Evolutionary conservation across 2,329 filamentous ascomycete genomes (phyloP), one percentile per base, ranked within the genome.

Genomic region (Tolypocladium capitatum): DNA sequence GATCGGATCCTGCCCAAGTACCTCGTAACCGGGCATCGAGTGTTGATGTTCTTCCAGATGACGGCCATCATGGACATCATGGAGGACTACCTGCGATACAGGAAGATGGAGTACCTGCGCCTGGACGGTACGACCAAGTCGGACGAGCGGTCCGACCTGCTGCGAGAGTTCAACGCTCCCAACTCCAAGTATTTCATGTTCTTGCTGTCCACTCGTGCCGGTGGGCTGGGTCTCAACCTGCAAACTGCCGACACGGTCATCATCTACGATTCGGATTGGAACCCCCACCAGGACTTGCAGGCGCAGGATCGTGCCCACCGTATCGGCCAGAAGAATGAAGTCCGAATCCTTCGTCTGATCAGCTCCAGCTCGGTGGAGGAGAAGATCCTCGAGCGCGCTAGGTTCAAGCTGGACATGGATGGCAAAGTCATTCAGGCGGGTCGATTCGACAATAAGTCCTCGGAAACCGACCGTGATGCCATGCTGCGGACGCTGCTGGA

Each of bases 61-160:
- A 98, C 92, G 4, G 90, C 94, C 52, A 98, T 98, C 63, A 98
- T 98, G 92, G 95, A 98, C 68, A 98, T 98, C 60, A 97, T 98
- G 92, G 92, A 98, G 59, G 92, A 98, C 64, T 98, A 94, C 64
- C 69, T 98, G 52, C 84, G 91, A 4, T 84, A 88, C 60, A 80
- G 87, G 54, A 84, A 83, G 43, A 75, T 95, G 56, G 76, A 85
- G 60, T 98, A 94, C 63, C 75, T 98, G 55, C 89, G 92, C 63
- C 75, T 98, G 50, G 92, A 98, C 60, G 92, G 92, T 71, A 92
- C 89, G 1, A 98, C 92, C 42, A 98, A 98, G 65, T 90, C 92
- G 1, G 92, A 98, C 60, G 92, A 98, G 67, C 87, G 92, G 55
- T 96, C 90, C 1, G 89, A 95, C 46, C 74, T 98, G 48, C 71